Conservation (phyloP, 2,329 filamentous ascomycete genomes). For the Cercospora zeina region DNA sequence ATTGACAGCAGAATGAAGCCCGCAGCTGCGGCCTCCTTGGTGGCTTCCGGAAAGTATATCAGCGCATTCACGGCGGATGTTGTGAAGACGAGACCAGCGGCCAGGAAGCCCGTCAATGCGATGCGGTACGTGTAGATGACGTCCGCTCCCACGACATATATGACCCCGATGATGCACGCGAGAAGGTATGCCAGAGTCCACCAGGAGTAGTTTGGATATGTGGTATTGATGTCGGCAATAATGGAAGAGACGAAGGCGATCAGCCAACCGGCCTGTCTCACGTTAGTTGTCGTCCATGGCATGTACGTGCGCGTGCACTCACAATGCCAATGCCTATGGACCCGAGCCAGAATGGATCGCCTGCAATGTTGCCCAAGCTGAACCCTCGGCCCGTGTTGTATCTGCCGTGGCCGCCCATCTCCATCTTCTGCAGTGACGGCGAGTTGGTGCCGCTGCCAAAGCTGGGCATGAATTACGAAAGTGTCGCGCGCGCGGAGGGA, state of each 20-base stretch:
- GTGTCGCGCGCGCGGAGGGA: slow-evolving; percentile 14
- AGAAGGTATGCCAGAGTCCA: slow-evolving; percentile 87
- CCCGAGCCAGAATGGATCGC: slow-evolving; percentile 92
- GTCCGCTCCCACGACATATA: slow-evolving; percentile 80
- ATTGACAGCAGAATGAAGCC: slow-evolving; percentile 94
- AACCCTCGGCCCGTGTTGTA: slow-evolving; percentile 55
- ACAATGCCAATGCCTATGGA: slow-evolving; percentile 90
- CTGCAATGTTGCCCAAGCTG: slow-evolving; percentile 83
- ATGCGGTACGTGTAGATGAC: slow-evolving; percentile 86
- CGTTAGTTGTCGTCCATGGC: slow-evolving; percentile 22
- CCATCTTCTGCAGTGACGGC: slow-evolving; percentile 38
- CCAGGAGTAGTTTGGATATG: slow-evolving; percentile 86
- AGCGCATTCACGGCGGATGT: slow-evolving; percentile 83
- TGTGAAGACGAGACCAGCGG: slow-evolving; percentile 78
- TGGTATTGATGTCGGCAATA: slow-evolving; percentile 60
- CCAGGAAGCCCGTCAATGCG: slow-evolving; percentile 84
- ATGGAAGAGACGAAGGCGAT: slow-evolving; percentile 88
- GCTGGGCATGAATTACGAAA: slow-evolving; percentile 33
- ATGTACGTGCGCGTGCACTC: slow-evolving; percentile 47
- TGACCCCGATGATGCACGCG: slow-evolving; percentile 76
- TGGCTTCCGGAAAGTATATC: slow-evolving; percentile 71
- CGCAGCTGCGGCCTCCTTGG: slow-evolving; percentile 78
- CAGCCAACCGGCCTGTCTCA: slow-evolving; percentile 79
- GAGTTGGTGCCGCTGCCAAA: slow-evolving; percentile 31
- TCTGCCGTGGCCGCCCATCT: slow-evolving; percentile 30